A percentile compares a stretch with the other conserved stretches of the same genome.
Conservation (phyloP, 176 grass and related monocot species). For the Raddia guianensis region DNA sequence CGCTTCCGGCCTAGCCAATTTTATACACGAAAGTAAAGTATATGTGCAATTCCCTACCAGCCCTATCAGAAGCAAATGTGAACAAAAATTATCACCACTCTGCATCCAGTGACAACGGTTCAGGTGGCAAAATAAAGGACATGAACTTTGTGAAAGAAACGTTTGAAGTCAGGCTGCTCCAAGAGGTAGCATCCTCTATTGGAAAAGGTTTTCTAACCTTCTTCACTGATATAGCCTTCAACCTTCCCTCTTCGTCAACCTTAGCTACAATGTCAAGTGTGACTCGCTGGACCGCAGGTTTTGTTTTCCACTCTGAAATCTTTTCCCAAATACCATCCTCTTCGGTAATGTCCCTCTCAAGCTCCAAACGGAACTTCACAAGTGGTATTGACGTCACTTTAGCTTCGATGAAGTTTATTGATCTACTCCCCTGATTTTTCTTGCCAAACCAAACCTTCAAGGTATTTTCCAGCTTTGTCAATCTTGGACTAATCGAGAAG, state of each 20-base stretch:
- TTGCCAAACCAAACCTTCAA: conserved; percentile 57
- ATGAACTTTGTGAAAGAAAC: conserved; percentile 82
- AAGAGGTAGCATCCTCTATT: conserved; percentile 59
- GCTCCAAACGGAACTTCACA: conserved; percentile 72
- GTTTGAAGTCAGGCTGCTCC: conserved; percentile 81
- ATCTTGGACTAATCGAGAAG: conserved; percentile 66
- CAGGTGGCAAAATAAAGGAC: conserved; percentile 70
- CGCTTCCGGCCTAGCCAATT: conserved; percentile 30
- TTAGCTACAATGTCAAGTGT: conserved; percentile 64
- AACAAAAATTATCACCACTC: conserved; percentile 63
- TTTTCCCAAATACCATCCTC: conserved; percentile 56
- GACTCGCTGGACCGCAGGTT: conserved; percentile 50
- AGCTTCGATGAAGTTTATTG: conserved; percentile 64
- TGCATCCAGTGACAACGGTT: conserved; percentile 75
- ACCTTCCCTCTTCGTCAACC: conserved; percentile 56
- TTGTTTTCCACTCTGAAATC: conserved; percentile 75
- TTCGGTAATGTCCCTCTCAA: conserved; percentile 69
- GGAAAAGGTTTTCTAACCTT: conserved; percentile 56
- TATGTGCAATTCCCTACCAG: conserved; percentile 50
- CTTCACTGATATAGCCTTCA: conserved; percentile 70
- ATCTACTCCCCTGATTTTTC: conserved; percentile 38
- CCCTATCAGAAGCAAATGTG: conserved; percentile 21
- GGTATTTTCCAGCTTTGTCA: conserved; percentile 56
- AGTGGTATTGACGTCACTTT: conserved; percentile 55
- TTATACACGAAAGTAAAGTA: conserved; percentile 41